Base-by-base conservation (phyloP, 345 rosid genomes). In the Rhizophora mangle region DNA sequence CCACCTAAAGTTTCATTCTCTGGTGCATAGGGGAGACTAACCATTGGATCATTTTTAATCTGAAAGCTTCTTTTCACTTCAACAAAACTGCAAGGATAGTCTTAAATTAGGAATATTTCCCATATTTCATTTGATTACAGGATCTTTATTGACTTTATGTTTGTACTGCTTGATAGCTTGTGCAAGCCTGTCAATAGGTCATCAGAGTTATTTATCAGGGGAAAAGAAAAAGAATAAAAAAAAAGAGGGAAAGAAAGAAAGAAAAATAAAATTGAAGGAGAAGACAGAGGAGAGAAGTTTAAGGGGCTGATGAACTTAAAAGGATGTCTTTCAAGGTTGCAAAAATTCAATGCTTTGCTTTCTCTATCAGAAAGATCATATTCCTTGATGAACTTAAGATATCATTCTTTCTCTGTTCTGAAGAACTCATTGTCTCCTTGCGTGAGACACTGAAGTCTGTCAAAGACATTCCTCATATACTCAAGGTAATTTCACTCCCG, bases 371-470 rank as follows among this genome's bases (percentile, higher is more conserved):
- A 37, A 54, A 60, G 54, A 20, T 64, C 31, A 52, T 68, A 43
- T 67, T 69, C 83, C 82, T 90, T 91, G 76, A 79, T 75, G 24
- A 75, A 68, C 69, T 72, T 62, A 64, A 94, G 98, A 89, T 94
- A 76, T 89, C 98, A 71, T 87, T 94, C 80, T 94, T 91, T 72
- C 80, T 88, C 34, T 80, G 72, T 73, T 89, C 95, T n/a, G 88
- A 85, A 78, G 97, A 94, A 84, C 80, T 94, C 67, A 87, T 85
- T 90, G 69, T 74, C 71, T 91, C 97, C 64, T 79, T 91, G 67
- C 86, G 74, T 65, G 96, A 87, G 76, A 91, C 97, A 63, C 76
- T 94, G 82, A 94, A 94, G 79, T 86, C 92, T 60, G 87, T 89
- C 72, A 94, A 94, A 85, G 98, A 94, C 82, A 76, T 89, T 71